phyloP scores from a whole-genome alignment of 441 rosid species.

The Aleurites moluccanus region DNA sequence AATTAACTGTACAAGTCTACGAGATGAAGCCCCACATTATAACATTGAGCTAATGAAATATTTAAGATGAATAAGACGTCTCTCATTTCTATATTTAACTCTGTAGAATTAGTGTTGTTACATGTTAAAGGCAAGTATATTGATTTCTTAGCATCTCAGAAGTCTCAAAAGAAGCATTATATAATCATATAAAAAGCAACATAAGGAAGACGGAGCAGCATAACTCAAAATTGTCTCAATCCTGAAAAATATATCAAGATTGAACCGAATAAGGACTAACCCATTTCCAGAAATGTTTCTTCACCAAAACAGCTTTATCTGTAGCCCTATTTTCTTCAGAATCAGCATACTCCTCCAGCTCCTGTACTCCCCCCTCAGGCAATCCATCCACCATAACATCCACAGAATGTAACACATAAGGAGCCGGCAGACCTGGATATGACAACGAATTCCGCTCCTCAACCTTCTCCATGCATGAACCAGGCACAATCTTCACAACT shows the following conservation, averaged over 20 bases:
- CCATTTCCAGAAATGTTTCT: conserved; percentile 88
- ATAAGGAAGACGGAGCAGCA: background rate
- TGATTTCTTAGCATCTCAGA: conserved; percentile 7
- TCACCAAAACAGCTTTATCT: conserved; percentile 65
- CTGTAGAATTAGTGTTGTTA: background rate
- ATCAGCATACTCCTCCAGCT: conserved; percentile 55
- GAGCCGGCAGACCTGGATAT: conserved; percentile 79
- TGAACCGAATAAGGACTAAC: conserved; percentile 53
- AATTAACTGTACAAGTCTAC: background rate
- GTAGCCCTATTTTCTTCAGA: conserved; percentile 37
- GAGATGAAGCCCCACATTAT: background rate
- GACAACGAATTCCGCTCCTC: conserved; percentile 74
- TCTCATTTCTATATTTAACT: background rate
- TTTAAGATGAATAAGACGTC: background rate
- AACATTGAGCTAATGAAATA: background rate
- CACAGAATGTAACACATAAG: conserved; percentile 63
- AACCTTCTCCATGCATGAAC: conserved; percentile 54
- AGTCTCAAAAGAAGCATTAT: background rate
- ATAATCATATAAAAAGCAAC: background rate
- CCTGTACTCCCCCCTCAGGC: conserved; percentile 85
- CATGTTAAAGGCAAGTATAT: background rate
- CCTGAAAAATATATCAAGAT: conserved; percentile 30
- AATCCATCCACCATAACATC: conserved; percentile 73
- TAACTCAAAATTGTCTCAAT: background rate
- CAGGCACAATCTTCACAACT: conserved; percentile 50